Evolutionary conservation across 495 filamentous ascomycete species (phyloP), one percentile per base, ranked within the genome.

Genomic region (Podospora pseudopauciseta): DNA sequence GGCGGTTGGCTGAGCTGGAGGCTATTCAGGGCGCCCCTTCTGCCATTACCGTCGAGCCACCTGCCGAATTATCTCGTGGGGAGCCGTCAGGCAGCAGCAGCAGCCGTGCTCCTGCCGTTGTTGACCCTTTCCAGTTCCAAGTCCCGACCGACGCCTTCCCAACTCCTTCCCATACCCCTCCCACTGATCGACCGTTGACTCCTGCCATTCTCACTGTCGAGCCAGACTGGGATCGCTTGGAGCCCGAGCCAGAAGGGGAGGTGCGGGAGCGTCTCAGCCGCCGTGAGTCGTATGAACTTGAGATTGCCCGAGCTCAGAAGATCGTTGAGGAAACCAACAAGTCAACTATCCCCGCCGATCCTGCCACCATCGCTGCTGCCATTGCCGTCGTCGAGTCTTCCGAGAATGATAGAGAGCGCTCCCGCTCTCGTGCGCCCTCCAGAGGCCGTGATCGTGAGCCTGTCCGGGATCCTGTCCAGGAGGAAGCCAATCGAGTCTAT

Each of bases 41-140:
- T 11, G 62, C 20, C 6, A 28, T 56, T 20, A 63, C 27, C 16
- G 30, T 54, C 27, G 60, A 60, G 20, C 18, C n/a, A 26, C 60
- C 59, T 5, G 27, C 53, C 27, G 44, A 55, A 23, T 19, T 27
- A 5, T 30, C 26, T 18, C 60, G 30, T 5, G 32, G 60, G 5
- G 63, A 59, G 34, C 69, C 65, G n/a, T 73, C 72, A 13, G 68
- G 64, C 64, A 75, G n/a, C 6, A 20, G n/a, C n/a, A 58, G 64
- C 72, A 65, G 55, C 64, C 64, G 28, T 54, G 53, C 68, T 9
- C 60, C 67, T 6, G 62, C 74, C 15, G 67, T 84, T 65, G 67
- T 84, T 65, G 82, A 86, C 70, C 81, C 83, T 18, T 86, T 86
- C 72, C 78, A 83, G 67, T 86, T 72, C 62, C 85, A 84, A 70